phyloP scores from a whole-genome alignment of 495 filamentous ascomycete species.

The Aspergillus coremiiformis region DNA sequence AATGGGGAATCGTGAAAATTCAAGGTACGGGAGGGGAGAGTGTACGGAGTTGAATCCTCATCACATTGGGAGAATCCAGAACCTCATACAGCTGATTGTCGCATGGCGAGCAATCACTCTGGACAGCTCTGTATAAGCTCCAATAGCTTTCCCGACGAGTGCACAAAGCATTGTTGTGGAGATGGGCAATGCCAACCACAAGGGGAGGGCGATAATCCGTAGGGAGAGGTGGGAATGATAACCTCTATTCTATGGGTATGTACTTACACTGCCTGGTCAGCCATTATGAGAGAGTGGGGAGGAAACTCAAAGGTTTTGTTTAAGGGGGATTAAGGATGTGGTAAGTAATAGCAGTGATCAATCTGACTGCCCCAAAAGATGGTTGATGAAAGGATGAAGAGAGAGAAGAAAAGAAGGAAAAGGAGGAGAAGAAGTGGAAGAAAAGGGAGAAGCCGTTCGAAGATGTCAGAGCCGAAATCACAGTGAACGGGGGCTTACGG shows the following conservation, averaged over 20 bases:
- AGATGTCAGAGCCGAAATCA: slow-evolving; percentile 15
- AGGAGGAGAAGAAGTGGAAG: slow-evolving; percentile 14
- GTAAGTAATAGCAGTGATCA: slow-evolving; percentile 9
- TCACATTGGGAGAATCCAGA: background rate
- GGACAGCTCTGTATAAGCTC: no score
- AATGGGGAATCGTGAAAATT: background rate
- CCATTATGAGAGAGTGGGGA: slow-evolving; percentile 32
- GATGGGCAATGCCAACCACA: background rate
- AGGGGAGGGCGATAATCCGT: slow-evolving; percentile 7
- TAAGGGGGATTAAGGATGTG: slow-evolving; percentile 6
- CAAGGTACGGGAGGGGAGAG: background rate
- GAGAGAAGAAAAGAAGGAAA: slow-evolving; percentile 12
- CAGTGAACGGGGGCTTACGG: slow-evolving; percentile 27
- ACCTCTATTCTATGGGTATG: slow-evolving; percentile 7
- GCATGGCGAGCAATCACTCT: background rate
- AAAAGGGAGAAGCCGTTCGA: slow-evolving; percentile 10
- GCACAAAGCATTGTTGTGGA: slow-evolving; percentile 2
- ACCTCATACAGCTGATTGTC: background rate
- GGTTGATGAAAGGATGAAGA: slow-evolving; percentile 8
- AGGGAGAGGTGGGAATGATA: slow-evolving; percentile 6
- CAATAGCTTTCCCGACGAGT: no score
- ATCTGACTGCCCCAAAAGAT: slow-evolving; percentile 4
- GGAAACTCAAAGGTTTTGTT: slow-evolving; percentile 1
- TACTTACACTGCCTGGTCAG: slow-evolving; percentile 54
- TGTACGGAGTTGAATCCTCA: background rate